Evolutionary conservation across 2,329 filamentous ascomycete species (phyloP), one percentile per base, ranked within the genome.

Genomic region (Esteya vermicola): DNA sequence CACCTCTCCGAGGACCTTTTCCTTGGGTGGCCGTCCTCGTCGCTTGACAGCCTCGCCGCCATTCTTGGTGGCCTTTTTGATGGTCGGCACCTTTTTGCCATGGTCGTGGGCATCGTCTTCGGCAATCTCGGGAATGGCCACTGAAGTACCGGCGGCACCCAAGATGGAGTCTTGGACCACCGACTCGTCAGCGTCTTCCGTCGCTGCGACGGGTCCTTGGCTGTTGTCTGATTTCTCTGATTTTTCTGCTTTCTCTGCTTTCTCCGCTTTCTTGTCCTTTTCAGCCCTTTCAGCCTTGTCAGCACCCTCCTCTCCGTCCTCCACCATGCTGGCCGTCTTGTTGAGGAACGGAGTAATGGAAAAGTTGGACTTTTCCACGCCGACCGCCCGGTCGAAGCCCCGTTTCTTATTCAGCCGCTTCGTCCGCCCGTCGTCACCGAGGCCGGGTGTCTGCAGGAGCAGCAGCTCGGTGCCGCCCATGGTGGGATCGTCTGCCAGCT

Each of bases 301-400:
- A 9, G 28, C 44, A 18, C 39, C 36, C 13, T 53, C 52, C 5
- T 48, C 44, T 3, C 57, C 55, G 1, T 58, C 57, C 18, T 66
- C 63, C 10, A 53, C 46, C 13, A 79, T 62, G 47, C 66, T 78
- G 45, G 68, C 54, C 6, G 57, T 65, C 57, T 70, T 76, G 57
- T 88, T 93, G 45, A 96, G 67, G 64, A 93, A 95, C 0, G 89
- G 89, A 0, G 89, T 96, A 47, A 95, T 85, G 4, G 86, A 94
- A 58, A 96, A 95, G 3, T 72, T 78, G 1, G 88, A 95, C 58
- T 94, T 95, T 53, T 93, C 85, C 23, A 83, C 85, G 6, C 82
- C 64, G 41, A 75, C 61, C 1, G 72, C 68, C 28, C 73, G 70
- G 18, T 76, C 71, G 22, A 64, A 57, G 36, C 64, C 68, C 41